A percentile compares a stretch with the other conserved stretches of the same genome.
Evolutionary conservation across 768 basidiomycete genomes (phyloP).

Genomic region (Hortiboletus campestris): DNA sequence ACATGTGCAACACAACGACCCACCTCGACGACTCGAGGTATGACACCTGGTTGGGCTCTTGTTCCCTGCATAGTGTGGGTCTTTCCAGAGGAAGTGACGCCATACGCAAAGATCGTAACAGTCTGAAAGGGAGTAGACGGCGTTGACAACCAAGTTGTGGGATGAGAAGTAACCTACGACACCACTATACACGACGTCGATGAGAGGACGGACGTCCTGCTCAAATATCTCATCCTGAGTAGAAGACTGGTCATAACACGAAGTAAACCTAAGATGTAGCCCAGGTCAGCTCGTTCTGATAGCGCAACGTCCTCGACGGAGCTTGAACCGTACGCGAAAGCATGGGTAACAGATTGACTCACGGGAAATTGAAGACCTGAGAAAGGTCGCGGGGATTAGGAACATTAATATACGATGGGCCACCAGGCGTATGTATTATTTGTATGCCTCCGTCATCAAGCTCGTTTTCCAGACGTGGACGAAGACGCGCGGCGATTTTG

Average conservation of each 20-base stretch:
- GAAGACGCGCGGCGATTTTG: slow-evolving; percentile 69
- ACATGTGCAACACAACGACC: slow-evolving; percentile 17
- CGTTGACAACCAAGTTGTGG: not conserved
- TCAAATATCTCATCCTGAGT: slow-evolving; percentile 77
- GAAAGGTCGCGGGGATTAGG: slow-evolving; percentile 66
- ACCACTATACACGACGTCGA: slow-evolving; percentile 76
- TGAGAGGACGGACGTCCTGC: slow-evolving; percentile 71
- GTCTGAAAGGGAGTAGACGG: slow-evolving; percentile 43
- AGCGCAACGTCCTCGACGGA: not conserved
- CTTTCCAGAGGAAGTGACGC: slow-evolving; percentile 89
- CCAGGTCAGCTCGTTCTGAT: not conserved
- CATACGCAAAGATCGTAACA: slow-evolving; percentile 87
- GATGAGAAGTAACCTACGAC: slow-evolving; percentile 47
- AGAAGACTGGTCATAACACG: slow-evolving; percentile 69
- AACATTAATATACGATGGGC: slow-evolving; percentile 55
- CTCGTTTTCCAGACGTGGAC: slow-evolving; percentile 63
- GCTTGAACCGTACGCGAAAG: slow-evolving; percentile 1
- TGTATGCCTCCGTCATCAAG: slow-evolving; percentile 59
- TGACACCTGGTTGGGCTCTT: slow-evolving; percentile 72
- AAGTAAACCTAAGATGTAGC: slow-evolving; percentile 54
- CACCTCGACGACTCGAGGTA: slow-evolving; percentile 77
- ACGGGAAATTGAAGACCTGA: slow-evolving; percentile 81
- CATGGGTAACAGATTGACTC: slow-evolving; percentile 19
- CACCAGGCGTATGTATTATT: slow-evolving; percentile 44
- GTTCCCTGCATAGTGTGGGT: slow-evolving; percentile 93